phyloP scores from a whole-genome alignment of 2,329 filamentous ascomycete species.

The Penicillium sp. region DNA sequence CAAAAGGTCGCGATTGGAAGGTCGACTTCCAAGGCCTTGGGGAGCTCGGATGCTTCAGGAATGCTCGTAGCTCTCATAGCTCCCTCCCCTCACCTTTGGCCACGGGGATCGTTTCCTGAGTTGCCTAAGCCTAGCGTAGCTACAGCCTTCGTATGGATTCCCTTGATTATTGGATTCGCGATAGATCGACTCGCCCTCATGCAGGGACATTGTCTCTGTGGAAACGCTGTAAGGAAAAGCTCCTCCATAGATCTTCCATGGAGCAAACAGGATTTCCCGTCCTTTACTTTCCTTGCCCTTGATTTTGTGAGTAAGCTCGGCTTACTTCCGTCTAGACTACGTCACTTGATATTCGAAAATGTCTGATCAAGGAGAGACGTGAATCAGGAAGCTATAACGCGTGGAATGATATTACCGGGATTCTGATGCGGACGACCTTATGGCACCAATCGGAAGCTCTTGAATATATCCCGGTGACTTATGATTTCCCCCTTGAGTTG shows the following conservation, averaged over 20 bases:
- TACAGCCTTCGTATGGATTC: slow-evolving; percentile 2
- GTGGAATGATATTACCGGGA: slow-evolving; percentile 5
- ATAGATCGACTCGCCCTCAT: slow-evolving; percentile 3
- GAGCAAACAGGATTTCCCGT: neutral
- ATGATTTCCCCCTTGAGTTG: neutral
- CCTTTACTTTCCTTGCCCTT: neutral
- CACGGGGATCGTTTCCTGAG: slow-evolving; percentile 7
- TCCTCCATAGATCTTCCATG: neutral
- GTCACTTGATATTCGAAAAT: slow-evolving; percentile 3
- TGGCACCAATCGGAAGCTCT: slow-evolving; percentile 6
- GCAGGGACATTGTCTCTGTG: slow-evolving; percentile 5
- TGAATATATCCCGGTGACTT: neutral
- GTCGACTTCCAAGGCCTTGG: neutral
- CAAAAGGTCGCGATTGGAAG: slow-evolving; percentile 2
- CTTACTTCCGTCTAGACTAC: neutral
- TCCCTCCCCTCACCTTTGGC: slow-evolving; percentile 5
- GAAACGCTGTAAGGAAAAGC: slow-evolving; percentile 4
- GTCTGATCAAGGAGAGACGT: neutral
- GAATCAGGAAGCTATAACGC: neutral
- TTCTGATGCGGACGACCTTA: neutral
- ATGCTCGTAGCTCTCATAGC: slow-evolving; percentile 10
- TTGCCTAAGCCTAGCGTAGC: neutral
- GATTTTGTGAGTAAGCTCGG: neutral
- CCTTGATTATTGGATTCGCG: slow-evolving; percentile 4
- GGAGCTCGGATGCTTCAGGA: slow-evolving; percentile 2